Evolutionary conservation across 345 rosid genomes (phyloP).

Genomic region (Populus nigra): DNA sequence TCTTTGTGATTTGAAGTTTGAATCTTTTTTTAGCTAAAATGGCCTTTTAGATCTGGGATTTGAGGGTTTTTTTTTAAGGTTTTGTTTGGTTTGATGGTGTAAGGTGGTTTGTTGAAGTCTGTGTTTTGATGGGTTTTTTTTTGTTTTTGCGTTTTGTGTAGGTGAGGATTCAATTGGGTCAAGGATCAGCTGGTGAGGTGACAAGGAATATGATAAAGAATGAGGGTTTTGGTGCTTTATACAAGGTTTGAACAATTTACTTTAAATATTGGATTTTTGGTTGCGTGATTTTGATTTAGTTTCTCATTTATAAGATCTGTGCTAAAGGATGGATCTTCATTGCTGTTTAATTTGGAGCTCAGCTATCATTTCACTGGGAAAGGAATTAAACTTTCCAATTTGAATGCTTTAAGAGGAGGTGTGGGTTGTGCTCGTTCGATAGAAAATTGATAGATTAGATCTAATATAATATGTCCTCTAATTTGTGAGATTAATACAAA

Average conservation of each 20-base stretch:
- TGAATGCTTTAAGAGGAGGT: neutral
- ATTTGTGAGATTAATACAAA: neutral
- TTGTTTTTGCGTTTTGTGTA: slow-evolving; percentile 31
- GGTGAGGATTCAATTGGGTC: slow-evolving; percentile 99
- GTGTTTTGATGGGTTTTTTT: slow-evolving; percentile 15
- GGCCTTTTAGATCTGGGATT: slow-evolving; percentile 40
- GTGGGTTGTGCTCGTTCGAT: neutral
- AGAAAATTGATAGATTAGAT: neutral
- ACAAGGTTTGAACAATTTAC: slow-evolving; percentile 57
- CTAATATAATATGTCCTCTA: neutral
- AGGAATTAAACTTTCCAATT: neutral
- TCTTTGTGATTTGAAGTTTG: slow-evolving; percentile 1
- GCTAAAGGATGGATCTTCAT: neutral
- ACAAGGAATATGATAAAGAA: slow-evolving; percentile 77
- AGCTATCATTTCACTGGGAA: neutral
- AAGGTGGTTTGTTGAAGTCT: neutral
- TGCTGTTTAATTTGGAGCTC: neutral
- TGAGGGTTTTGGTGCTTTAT: slow-evolving; percentile 84
- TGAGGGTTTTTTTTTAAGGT: neutral
- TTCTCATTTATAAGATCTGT: neutral
- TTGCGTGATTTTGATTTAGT: neutral
- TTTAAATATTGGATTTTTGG: neutral
- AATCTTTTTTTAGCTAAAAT: slow-evolving; percentile 8
- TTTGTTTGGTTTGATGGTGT: neutral
- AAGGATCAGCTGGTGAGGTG: slow-evolving; percentile 80